These are phyloP conservation scores for Yamadazyma phyllophila DNA, from an alignment of 805 yeast genomes.

Conservation along the genomic window DNA sequence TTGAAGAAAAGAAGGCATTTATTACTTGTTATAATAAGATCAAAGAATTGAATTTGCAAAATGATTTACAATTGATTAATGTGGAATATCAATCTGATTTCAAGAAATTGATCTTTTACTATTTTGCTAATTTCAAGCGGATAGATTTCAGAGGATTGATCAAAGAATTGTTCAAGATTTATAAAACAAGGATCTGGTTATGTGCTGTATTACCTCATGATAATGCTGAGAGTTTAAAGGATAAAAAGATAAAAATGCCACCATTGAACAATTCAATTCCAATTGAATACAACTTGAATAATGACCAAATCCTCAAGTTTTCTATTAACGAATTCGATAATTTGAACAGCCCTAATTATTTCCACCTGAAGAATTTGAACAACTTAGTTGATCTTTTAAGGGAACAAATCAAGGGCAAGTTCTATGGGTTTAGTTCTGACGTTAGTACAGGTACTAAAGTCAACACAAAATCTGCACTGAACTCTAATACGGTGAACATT, in stretches of 20 bases:
- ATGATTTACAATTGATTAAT: constrained; percentile 41
- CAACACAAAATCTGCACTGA: not conserved
- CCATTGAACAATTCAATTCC: constrained; percentile 25
- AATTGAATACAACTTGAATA: constrained; percentile 36
- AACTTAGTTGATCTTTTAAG: constrained; percentile 46
- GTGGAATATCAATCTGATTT: constrained; percentile 47
- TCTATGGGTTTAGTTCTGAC: constrained; percentile 34
- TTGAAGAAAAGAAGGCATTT: constrained; percentile 71
- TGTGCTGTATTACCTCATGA: constrained; percentile 46
- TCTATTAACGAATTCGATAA: constrained; percentile 43
- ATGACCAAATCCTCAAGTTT: constrained; percentile 42
- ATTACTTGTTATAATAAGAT: constrained; percentile 55
- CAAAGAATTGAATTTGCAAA: constrained; percentile 47
- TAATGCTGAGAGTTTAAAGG: constrained; percentile 22
- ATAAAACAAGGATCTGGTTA: constrained; percentile 47
- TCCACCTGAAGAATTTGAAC: constrained; percentile 50
- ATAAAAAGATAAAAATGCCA: constrained; percentile 12
- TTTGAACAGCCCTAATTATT: constrained; percentile 44
- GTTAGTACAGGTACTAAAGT: constrained; percentile 9
- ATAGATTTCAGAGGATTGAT: constrained; percentile 43
- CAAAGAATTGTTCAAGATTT: constrained; percentile 44
- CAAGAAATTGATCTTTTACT: constrained; percentile 45
- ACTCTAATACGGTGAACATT: not conserved
- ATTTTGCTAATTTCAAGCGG: constrained; percentile 45
- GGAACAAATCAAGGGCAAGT: constrained; percentile 40